These are phyloP conservation scores for Cladosporium colombiae DNA, from an alignment of 2,329 filamentous ascomycete genomes.

Conservation along the genomic window DNA sequence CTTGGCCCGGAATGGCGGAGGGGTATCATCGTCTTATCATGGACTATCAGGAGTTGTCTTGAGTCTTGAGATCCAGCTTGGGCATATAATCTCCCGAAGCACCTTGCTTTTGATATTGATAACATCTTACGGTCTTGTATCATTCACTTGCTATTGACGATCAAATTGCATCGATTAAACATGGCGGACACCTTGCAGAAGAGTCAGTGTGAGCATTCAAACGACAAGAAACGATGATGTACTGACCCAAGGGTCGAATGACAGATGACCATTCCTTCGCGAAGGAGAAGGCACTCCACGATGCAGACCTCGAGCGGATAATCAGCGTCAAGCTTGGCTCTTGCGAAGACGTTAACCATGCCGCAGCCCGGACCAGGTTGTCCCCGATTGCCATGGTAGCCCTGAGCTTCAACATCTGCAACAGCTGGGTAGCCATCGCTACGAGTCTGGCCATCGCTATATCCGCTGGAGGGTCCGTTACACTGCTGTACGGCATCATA, in stretches of 20 bases:
- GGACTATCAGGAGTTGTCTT: background rate
- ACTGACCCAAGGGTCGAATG: background rate
- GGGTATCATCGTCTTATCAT: constrained; percentile 4
- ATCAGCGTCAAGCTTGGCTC: background rate
- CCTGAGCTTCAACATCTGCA: background rate
- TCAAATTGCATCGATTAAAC: background rate
- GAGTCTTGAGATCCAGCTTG: background rate
- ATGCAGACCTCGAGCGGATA: background rate
- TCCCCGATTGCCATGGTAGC: background rate
- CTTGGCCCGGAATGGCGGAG: background rate
- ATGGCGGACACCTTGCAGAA: background rate
- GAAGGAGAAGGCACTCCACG: background rate
- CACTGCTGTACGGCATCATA: background rate
- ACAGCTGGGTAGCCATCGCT: background rate
- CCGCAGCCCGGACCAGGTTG: background rate
- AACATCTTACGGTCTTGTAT: background rate
- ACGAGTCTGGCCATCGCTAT: background rate
- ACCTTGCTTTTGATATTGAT: background rate
- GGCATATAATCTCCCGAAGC: background rate
- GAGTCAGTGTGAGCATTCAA: background rate
- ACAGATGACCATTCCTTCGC: background rate
- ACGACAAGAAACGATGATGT: background rate
- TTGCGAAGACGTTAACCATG: background rate
- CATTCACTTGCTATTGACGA: background rate
- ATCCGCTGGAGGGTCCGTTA: background rate